Evolutionary conservation across 2,329 filamentous ascomycete species (phyloP).

Genomic region (Aspergillus sp.): DNA sequence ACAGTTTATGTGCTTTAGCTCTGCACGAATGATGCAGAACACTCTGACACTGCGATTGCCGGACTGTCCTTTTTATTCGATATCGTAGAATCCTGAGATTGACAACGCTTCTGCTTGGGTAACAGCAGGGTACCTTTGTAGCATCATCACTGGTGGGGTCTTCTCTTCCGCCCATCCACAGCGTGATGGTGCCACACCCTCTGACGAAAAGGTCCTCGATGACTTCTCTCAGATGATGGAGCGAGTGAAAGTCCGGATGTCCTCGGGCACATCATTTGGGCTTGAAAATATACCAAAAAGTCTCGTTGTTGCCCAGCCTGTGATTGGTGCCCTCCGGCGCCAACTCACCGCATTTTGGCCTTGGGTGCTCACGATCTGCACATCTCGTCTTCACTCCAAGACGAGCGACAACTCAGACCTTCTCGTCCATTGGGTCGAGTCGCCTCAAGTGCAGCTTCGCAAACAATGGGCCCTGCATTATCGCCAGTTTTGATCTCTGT

Average conservation of each 20-base stretch:
- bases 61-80: not conserved
- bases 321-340: slow-evolving; percentile 17
- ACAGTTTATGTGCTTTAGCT: slow-evolving; percentile 6
- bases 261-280: slow-evolving; percentile 1
- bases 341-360: slow-evolving; percentile 18
- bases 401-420: slow-evolving; percentile 3
- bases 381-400: not conserved
- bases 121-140: not conserved
- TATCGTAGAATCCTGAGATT: not conserved
- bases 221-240: not conserved
- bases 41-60: not conserved
- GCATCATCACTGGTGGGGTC: not conserved
- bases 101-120: slow-evolving; percentile 1
- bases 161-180: not conserved
- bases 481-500: not conserved
- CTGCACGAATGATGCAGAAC: slow-evolving; percentile 6
- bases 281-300: slow-evolving; percentile 5
- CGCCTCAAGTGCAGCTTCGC: not conserved
- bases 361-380: slow-evolving; percentile 4
- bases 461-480: not conserved
- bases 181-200: not conserved
- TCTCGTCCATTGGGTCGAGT: slow-evolving; percentile 1
- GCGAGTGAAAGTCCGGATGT: not conserved
- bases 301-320: not conserved
- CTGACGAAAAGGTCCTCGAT: not conserved